Evolutionary conservation across 371 early-diverging fungal species (phyloP).

Genomic region (Mortierella sp.): DNA sequence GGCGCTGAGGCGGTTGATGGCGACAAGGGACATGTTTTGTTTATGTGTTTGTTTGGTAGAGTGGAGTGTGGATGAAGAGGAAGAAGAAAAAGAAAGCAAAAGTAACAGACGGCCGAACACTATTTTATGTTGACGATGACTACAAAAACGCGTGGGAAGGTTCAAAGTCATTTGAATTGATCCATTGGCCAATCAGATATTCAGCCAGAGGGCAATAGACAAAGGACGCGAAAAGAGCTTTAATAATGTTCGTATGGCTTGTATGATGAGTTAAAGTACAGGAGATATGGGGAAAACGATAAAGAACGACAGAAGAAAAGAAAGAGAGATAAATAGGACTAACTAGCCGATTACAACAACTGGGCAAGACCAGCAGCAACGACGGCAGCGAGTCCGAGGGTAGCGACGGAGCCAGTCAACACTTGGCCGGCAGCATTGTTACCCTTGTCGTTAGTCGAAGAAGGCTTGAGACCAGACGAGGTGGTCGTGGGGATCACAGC

Average conservation of each 20-base stretch:
- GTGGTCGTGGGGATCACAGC: constrained; percentile 11
- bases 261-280: background rate
- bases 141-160: constrained; percentile 6
- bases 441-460: constrained; percentile 8
- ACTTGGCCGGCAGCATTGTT: constrained; percentile 20
- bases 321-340: background rate
- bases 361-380: constrained; percentile 39
- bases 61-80: background rate
- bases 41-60: background rate
- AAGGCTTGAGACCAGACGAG: background rate
- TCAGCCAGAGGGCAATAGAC: too few species aligned
- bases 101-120: background rate
- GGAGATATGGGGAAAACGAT: background rate
- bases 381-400: constrained; percentile 22
- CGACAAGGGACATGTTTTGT: constrained; percentile 29
- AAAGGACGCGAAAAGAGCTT: background rate
- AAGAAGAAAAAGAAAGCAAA: background rate
- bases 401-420: background rate
- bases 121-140: background rate
- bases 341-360: constrained; percentile 23
- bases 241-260: background rate
- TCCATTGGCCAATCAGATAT: too few species aligned
- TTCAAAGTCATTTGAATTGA: background rate
- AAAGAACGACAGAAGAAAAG: background rate
- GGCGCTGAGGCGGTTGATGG: constrained; percentile 42